Conservation (phyloP, 345 rosid species). For the Salix exigua region DNA sequence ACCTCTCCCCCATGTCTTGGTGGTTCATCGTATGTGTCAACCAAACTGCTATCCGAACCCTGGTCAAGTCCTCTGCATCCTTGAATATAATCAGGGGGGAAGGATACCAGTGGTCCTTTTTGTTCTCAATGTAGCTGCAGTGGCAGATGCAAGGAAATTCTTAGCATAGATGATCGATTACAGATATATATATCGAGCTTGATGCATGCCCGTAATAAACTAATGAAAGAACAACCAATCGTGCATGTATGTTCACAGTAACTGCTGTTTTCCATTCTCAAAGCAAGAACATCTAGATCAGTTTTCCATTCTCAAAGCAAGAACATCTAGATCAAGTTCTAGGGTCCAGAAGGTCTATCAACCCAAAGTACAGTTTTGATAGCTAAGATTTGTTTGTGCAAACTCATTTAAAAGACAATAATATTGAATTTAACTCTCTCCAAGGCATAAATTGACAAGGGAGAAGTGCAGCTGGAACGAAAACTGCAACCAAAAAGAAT, state of each 20-base stretch:
- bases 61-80: conserved; percentile 21
- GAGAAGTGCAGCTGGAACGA: not conserved
- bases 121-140: conserved; percentile 26
- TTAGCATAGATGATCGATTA: not conserved
- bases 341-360: no score
- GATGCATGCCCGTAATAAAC: not conserved
- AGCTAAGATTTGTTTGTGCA: not conserved
- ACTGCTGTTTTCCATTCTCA: not conserved
- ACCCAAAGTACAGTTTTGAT: not conserved
- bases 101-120: conserved; percentile 34
- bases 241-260: not conserved
- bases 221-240: not conserved
- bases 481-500: not conserved
- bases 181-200: not conserved
- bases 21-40: conserved; percentile 28
- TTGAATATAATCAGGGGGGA: conserved; percentile 22
- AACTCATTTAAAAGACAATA: not conserved
- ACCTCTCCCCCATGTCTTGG: conserved; percentile 37
- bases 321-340: not conserved
- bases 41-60: conserved; percentile 22
- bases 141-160: not conserved
- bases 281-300: no score
- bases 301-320: no score
- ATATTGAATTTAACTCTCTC: not conserved
- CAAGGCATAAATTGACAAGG: not conserved